Base-by-base conservation (phyloP, 805 yeast species). In the Yarrowia bubula region DNA sequence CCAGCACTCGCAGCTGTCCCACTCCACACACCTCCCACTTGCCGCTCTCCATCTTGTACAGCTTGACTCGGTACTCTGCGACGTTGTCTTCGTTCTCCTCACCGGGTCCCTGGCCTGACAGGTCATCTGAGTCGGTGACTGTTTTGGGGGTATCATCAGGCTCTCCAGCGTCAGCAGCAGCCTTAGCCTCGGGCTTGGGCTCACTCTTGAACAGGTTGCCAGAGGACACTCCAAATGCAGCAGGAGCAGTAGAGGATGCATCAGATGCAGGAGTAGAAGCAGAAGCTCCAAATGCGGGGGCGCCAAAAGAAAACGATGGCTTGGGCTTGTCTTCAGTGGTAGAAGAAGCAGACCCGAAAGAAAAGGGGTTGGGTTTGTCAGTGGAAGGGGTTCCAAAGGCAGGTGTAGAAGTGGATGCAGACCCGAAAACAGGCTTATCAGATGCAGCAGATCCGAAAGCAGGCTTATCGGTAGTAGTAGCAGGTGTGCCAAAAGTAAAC, bases 1-100 rank as follows among this genome's bases (percentile, higher is more conserved):
- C 84, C 65, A 93, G 78, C 11, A 93, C 79, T 71, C 90, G 89
- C 70, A 92, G 79, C 60, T 87, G 92, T 3, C 98, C 98, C 2
- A 92, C 79, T 11, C 98, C 98, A 60, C 73, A 66, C 42, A 72
- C 70, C 13, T 71, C 70, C 66, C 68, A 70, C 51, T 75, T 73
- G 51, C 83, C 83, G 50, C 84, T 80, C 55, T 84, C 82, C 57
- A 83, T 84, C 65, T 85, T 79, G 83, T 85, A 85, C 51, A 91
- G 78, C 72, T 91, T 91, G 4, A 93, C 83, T 71, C 89, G 83
- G 70, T 89, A 86, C 48, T 86, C 83, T 70, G 82, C 89, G 31
- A 84, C 71, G 0, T 81, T 73, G 1, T 80, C 84, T 76, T 93
- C 98, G 64, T 84, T 82, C 76, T 92, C 97, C 76, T 93, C 98